Evolutionary conservation across 352 stramenopile species (phyloP).

Genomic region (Pythium insidiosum): DNA sequence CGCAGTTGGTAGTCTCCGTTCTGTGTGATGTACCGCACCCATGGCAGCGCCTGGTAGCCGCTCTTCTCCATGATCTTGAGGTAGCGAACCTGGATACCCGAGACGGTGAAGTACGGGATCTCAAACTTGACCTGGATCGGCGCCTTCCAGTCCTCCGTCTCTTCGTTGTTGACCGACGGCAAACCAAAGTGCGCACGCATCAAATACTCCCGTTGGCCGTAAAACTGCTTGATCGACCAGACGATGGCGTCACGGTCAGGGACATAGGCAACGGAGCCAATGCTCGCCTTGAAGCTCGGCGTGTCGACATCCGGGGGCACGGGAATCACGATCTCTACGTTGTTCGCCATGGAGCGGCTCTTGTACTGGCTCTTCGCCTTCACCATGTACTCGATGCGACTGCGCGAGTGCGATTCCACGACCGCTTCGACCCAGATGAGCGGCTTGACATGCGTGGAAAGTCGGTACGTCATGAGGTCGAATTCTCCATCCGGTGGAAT

Average conservation of each 20-base stretch:
- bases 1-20: slow-evolving; percentile 99
- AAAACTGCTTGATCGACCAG: slow-evolving; percentile 99
- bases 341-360: slow-evolving; percentile 96
- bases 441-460: slow-evolving; percentile 98
- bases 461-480: slow-evolving; percentile 98
- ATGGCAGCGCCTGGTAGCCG: slow-evolving; percentile 98
- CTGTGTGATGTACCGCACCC: slow-evolving; percentile 99
- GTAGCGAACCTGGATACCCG: slow-evolving; percentile 98
- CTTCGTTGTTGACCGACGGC: slow-evolving; percentile 91
- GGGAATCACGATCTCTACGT: slow-evolving; percentile 99
- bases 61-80: slow-evolving; percentile 99
- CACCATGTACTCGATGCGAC: slow-evolving; percentile 98
- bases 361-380: slow-evolving; percentile 99
- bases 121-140: slow-evolving; percentile 96
- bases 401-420: slow-evolving; percentile 97
- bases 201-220: slow-evolving; percentile 96
- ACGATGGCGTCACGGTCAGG: slow-evolving; percentile 97
- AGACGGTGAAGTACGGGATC: slow-evolving; percentile 94
- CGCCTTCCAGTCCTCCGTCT: slow-evolving; percentile 85
- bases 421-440: slow-evolving; percentile 98
- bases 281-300: slow-evolving; percentile 97
- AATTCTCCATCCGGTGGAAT: too few species aligned
- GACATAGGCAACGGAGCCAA: slow-evolving; percentile 97
- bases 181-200: slow-evolving; percentile 99
- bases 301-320: slow-evolving; percentile 98